These are phyloP conservation scores for Lodderomyces metapsilosis DNA, from an alignment of 1,139 yeast genomes.

Conservation along the genomic window DNA sequence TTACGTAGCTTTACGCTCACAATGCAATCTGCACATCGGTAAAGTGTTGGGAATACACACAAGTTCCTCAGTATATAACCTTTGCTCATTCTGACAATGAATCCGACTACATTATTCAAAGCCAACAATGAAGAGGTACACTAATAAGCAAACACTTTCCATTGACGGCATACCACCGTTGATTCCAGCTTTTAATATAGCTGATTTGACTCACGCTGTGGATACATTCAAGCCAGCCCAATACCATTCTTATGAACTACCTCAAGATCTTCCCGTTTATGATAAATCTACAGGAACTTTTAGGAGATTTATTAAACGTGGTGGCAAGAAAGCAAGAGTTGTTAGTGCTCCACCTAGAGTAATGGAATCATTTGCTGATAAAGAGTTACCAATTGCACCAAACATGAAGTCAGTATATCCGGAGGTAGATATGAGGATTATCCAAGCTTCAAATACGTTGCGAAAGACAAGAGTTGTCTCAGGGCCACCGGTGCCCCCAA, in stretches of 20 bases:
- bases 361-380: neutral
- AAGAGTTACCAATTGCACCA: slow-evolving; percentile 9
- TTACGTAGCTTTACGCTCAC: no score
- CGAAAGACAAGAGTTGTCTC: neutral
- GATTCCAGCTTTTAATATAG: slow-evolving; percentile 11
- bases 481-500: slow-evolving; percentile 1
- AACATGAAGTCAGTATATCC: neutral
- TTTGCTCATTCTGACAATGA: no score
- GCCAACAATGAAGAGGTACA: neutral
- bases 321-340: slow-evolving; percentile 21
- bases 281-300: slow-evolving; percentile 23
- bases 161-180: slow-evolving; percentile 13
- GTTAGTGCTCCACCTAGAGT: slow-evolving; percentile 12
- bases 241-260: slow-evolving; percentile 29
- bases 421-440: no score
- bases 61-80: neutral
- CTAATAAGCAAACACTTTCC: slow-evolving; percentile 8
- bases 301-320: slow-evolving; percentile 17
- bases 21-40: slow-evolving; percentile 1
- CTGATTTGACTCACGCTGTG: slow-evolving; percentile 29
- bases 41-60: no score
- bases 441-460: neutral
- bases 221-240: slow-evolving; percentile 28
- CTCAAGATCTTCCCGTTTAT: slow-evolving; percentile 29
- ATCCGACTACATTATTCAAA: neutral